Evolutionary conservation across 2,329 filamentous ascomycete species (phyloP), one percentile per base, ranked within the genome.

Genomic region (Fusarium mexicanum): DNA sequence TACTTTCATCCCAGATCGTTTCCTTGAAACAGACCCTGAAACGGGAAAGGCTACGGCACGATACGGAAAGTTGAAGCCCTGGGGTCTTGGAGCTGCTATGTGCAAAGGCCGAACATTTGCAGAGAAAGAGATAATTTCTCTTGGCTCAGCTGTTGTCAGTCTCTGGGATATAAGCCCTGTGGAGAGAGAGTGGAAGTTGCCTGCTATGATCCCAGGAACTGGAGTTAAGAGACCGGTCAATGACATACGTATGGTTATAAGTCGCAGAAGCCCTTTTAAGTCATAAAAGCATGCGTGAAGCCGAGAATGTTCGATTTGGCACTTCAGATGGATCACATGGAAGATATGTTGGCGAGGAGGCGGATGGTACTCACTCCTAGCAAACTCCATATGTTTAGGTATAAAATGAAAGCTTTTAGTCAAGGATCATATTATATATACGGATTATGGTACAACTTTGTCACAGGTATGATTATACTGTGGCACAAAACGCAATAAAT

Each of bases 61-160:
- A 31, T 78, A 78, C 22, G 74, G 77, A 31, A 69, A 64, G 22
- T 44, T 78, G 12, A 76, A 68, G 31, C 77, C 77, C 1, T 78
- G 72, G 77, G 77, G 77, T 11, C 24, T 65, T 6, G 77, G 77
- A 6, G 35, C 69, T 44, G 70, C 55, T 3, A 75, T 78, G 57
- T 78, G 75, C 31, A 78, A 78, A 58, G 77, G 77, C 3, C 67
- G 77, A 13, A 75, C 75, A 2, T 78, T 78, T 61, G 77, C 77
- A 3, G 77, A 78, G 11, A 78, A 76, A 26, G 74, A 78, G 35
- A 70, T 78, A 8, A 55, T 77, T 22, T 47, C 60, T 17, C 41
- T 74, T 10, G 61, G 61, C 3, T 73, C 73, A 14, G 64, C 73
- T 47, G 48, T 76, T 14, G 9, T 69, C 11, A 74, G 63, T 47